Evolutionary conservation across 495 filamentous ascomycete genomes (phyloP), one percentile per base, ranked within the genome.

Genomic region (Aspergillus carlsbadensis): DNA sequence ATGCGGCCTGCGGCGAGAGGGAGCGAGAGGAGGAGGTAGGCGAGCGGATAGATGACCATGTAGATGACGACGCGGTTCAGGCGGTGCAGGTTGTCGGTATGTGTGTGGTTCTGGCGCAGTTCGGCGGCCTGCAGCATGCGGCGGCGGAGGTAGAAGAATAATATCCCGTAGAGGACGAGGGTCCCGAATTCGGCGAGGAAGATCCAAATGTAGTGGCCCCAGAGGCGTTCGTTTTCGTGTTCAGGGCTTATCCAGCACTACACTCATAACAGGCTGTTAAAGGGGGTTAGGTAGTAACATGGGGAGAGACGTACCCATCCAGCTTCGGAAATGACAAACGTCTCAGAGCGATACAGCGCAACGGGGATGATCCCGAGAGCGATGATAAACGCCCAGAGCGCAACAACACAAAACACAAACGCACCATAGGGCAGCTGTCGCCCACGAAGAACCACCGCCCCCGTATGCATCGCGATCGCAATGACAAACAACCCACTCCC

Each of bases 171-270:
- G 21, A 90, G 76, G 17, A 81, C 55, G 52, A 84, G 71, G 14
- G 85, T 88, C 6, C 82, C 62, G 60, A 85, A 81, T 58, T 90
- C 80, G 56, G 80, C 69, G 53, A 89, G 69, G 68, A 91, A 90
- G 65, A 91, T 87, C 81, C 84, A 92, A 55, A 92, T 69, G 61
- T 92, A 92, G 62, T 92, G 88, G 13, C 84, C 77, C 75, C 80
- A 83, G 8, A 92, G 82, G 52, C 87, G 87, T 45, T 84, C 78
- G 15, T 61, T 61, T 53, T 83, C 76, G 68, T 84, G 83, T 18
- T 70, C 62, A 14, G 72, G 62, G 51, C 84, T 83, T n/a, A 90
- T 69, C 87, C 87, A 92, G 65, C 88, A 92, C 87, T 88, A 57
- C 11, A 11, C 6, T n/a, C n/a, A n/a, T n/a, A n/a, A n/a, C n/a